Conservation (phyloP, 163 green algal genomes). For the Trebouxia gelatinosa region DNA sequence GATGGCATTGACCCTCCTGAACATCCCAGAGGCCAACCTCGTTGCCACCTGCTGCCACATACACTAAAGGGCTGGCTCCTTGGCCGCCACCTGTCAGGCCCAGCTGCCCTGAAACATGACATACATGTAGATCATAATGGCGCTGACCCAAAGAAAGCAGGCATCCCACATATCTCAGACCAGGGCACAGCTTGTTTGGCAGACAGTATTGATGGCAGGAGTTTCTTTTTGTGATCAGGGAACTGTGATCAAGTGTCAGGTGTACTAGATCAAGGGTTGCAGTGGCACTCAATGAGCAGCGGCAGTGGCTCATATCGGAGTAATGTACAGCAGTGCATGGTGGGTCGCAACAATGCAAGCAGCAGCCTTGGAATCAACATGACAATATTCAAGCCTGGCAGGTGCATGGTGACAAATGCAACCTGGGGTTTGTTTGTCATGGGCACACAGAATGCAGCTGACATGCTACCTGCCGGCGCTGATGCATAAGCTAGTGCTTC, state of each 20-base stretch:
- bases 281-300: no score
- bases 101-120: slow-evolving; percentile 27
- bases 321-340: no score
- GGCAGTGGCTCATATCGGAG: no score
- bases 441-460: background rate
- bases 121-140: no score
- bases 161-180: no score
- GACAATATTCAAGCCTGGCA: no score
- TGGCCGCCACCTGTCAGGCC: slow-evolving; percentile 33
- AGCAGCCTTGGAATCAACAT: background rate
- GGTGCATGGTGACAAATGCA: no score
- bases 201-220: no score
- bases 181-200: no score
- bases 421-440: background rate
- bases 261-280: background rate
- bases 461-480: background rate
- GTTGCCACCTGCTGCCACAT: slow-evolving; percentile 63
- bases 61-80: slow-evolving; percentile 59
- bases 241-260: background rate
- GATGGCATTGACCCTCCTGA: slow-evolving; percentile 56
- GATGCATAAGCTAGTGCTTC: slow-evolving; percentile 26
- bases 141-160: no score
- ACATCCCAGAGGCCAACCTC: slow-evolving; percentile 85
- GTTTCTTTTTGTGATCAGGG: background rate
- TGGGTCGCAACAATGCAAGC: background rate